Evolutionary conservation across 257 asterid species (phyloP).

Genomic region (Eucommia ulmoides): DNA sequence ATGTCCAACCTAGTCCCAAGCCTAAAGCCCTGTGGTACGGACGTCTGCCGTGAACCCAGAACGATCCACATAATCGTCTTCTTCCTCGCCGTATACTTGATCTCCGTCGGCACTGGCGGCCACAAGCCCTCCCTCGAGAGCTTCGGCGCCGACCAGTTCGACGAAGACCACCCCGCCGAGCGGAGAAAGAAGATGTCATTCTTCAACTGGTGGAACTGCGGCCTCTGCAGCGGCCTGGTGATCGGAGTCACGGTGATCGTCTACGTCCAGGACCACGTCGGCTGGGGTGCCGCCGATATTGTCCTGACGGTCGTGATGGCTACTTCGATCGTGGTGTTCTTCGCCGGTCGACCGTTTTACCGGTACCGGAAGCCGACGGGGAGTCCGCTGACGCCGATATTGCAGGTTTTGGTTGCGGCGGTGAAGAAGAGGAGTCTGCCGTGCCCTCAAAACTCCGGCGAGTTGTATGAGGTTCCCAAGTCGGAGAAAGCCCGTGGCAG

Average conservation of each 20-base stretch:
- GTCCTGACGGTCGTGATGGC: not conserved
- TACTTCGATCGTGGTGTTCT: not conserved
- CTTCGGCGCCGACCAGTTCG: constrained; percentile 3
- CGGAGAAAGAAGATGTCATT: not conserved
- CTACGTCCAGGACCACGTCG: not conserved
- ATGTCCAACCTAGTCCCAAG: not conserved
- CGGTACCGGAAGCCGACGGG: not conserved
- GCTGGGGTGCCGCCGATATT: not conserved
- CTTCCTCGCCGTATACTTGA: not conserved
- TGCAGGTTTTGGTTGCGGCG: not conserved
- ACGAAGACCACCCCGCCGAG: not conserved
- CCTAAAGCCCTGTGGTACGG: not conserved
- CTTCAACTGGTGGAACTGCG: constrained; percentile 1
- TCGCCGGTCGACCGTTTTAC: not conserved
- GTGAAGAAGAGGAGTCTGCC: not conserved
- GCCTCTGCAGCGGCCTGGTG: not conserved
- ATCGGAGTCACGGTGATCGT: not conserved
- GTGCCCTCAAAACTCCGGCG: not conserved
- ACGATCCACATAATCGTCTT: not conserved
- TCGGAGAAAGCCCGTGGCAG: not conserved
- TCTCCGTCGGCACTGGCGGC: not conserved
- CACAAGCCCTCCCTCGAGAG: constrained; percentile 1
- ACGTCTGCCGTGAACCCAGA: not conserved
- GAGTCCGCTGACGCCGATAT: not conserved
- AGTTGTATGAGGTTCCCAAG: not conserved